Conservation (phyloP, 2,329 filamentous ascomycete genomes). For the Penicillium sclerotiorum region DNA sequence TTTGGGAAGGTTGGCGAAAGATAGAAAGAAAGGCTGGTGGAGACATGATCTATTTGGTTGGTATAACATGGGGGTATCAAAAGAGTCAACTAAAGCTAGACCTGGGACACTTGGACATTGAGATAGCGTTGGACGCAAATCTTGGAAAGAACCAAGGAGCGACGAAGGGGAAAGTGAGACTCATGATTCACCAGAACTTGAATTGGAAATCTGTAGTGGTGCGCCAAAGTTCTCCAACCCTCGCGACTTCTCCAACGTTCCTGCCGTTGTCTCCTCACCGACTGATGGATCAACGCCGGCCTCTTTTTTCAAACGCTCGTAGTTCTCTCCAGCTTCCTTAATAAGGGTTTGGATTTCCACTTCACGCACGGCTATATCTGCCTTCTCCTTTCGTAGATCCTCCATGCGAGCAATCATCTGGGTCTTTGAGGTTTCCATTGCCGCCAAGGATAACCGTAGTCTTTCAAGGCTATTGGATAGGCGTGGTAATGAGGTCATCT, state of each 20-base stretch:
- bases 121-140: not conserved
- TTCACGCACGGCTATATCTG: slow-evolving; percentile 69
- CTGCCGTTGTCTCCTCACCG: slow-evolving; percentile 27
- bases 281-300: slow-evolving; percentile 35
- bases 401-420: slow-evolving; percentile 65
- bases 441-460: slow-evolving; percentile 63
- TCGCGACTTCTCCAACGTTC: slow-evolving; percentile 34
- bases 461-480: slow-evolving; percentile 67
- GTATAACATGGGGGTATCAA: slow-evolving; percentile 22
- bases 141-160: not conserved
- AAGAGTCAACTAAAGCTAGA: slow-evolving; percentile 15
- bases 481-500: slow-evolving; percentile 76
- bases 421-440: slow-evolving; percentile 65
- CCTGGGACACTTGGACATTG: slow-evolving; percentile 5
- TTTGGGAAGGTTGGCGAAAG: slow-evolving; percentile 29
- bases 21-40: slow-evolving; percentile 34
- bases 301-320: slow-evolving; percentile 59
- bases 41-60: slow-evolving; percentile 28
- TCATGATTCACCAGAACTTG: slow-evolving; percentile 31
- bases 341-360: slow-evolving; percentile 78
- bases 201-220: slow-evolving; percentile 29
- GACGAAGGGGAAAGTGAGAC: not conserved
- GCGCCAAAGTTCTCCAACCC: slow-evolving; percentile 43
- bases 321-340: slow-evolving; percentile 76
- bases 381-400: slow-evolving; percentile 68